A percentile compares a stretch with the other conserved stretches of the same genome.
phyloP scores from a whole-genome alignment of 2,329 filamentous ascomycete genomes.

The Apiospora sp. region DNA sequence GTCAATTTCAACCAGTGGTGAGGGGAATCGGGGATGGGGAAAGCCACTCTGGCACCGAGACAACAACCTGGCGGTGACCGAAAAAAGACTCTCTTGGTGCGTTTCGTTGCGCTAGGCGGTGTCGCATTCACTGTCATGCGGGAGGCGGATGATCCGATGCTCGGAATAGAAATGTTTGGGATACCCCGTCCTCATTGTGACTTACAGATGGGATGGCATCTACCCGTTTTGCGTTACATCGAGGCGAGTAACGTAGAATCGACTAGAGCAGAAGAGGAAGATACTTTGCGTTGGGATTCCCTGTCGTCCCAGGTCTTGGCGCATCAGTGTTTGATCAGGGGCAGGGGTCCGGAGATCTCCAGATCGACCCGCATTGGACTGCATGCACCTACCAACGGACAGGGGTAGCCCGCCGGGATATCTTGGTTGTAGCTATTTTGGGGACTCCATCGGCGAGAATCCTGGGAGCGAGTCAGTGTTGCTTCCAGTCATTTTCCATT shows the following conservation, averaged over 20 bases:
- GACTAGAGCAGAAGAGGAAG: not conserved
- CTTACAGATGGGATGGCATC: not conserved
- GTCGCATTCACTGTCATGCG: not conserved
- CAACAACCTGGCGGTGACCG: too few species aligned
- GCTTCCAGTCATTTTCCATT: not conserved
- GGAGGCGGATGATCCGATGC: not conserved
- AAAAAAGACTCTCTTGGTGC: not conserved
- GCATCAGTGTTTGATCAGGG: constrained; percentile 20
- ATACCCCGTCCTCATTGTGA: not conserved
- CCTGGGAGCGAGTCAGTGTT: not conserved
- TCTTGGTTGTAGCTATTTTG: not conserved
- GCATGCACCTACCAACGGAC: not conserved
- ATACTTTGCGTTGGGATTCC: not conserved
- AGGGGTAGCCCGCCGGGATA: not conserved
- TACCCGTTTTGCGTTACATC: not conserved
- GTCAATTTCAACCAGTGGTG: not conserved
- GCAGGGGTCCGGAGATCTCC: not conserved
- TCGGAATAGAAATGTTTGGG: not conserved
- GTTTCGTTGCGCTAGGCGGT: not conserved
- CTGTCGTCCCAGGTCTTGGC: not conserved
- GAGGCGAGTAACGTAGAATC: not conserved
- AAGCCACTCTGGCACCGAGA: too few species aligned
- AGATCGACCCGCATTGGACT: not conserved
- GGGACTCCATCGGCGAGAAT: not conserved
- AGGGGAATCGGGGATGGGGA: not conserved